A percentile compares a stretch with the other conserved stretches of the same genome.
phyloP scores from a whole-genome alignment of 495 filamentous ascomycete genomes.

The Penicillium ucsense region DNA sequence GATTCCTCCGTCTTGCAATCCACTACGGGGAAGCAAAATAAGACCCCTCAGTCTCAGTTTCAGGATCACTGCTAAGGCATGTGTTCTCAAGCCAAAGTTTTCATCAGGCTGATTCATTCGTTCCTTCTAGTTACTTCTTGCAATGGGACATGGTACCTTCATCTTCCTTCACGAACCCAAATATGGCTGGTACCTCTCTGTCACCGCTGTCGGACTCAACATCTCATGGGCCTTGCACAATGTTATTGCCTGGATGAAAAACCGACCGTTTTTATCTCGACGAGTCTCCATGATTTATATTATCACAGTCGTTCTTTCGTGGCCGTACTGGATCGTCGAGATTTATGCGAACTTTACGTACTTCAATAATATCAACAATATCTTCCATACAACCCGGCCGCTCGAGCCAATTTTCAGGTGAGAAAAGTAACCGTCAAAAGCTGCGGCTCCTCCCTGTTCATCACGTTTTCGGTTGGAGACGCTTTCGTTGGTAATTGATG shows the following conservation, averaged over 20 bases:
- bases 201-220: conserved; percentile 37
- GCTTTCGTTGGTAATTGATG: not conserved
- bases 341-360: conserved; percentile 41
- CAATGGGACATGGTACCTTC: conserved; percentile 35
- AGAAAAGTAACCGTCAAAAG: not conserved
- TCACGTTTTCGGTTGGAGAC: not conserved
- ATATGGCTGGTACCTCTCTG: conserved; percentile 40
- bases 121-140: conserved; percentile 20
- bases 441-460: not conserved
- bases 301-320: conserved; percentile 27
- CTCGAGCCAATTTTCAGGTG: conserved; percentile 44
- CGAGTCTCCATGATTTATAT: conserved; percentile 29
- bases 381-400: conserved; percentile 41
- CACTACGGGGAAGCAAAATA: no score
- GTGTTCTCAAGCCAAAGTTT: no score
- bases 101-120: not conserved
- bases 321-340: conserved; percentile 39
- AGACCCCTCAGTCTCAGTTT: no score
- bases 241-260: conserved; percentile 43
- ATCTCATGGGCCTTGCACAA: conserved; percentile 40
- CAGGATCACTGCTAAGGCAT: no score
- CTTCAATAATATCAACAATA: conserved; percentile 40
- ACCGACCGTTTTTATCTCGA: conserved; percentile 30
- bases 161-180: conserved; percentile 31
- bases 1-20: not conserved